Conservation (phyloP, 23 red algal genomes). For the Gracilaria gracilis region DNA sequence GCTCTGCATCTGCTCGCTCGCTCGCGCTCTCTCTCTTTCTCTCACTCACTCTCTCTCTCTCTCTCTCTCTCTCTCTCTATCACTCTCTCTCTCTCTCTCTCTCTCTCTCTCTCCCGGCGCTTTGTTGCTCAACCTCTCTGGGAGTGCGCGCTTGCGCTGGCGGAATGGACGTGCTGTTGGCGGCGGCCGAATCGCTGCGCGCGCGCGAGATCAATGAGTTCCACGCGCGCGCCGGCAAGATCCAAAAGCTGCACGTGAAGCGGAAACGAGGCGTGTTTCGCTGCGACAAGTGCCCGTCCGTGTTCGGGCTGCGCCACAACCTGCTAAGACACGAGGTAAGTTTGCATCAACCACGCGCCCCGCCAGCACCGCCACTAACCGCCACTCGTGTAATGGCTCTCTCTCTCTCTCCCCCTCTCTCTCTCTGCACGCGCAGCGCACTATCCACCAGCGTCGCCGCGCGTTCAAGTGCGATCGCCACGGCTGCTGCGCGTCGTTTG, state of each 20-base stretch:
- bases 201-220: constrained; percentile 62
- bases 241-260: constrained; percentile 60
- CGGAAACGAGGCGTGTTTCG: constrained; percentile 56
- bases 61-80: too few species aligned
- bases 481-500: constrained; percentile 43
- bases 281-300: constrained; percentile 57
- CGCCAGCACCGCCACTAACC: not conserved
- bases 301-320: constrained; percentile 67
- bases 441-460: constrained; percentile 48
- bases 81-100: too few species aligned
- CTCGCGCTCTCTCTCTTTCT: too few species aligned
- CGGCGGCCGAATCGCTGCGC: constrained; percentile 45
- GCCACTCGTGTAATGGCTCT: too few species aligned
- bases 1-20: too few species aligned
- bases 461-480: constrained; percentile 16
- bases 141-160: not conserved
- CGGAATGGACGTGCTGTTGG: constrained; percentile 47
- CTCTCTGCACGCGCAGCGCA: constrained; percentile 8
- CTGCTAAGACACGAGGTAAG: constrained; percentile 62
- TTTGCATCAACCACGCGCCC: not conserved
- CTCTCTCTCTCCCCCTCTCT: too few species aligned
- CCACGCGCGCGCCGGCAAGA: constrained; percentile 59
- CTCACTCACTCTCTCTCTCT: too few species aligned
- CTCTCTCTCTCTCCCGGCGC: too few species aligned
- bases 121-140: too few species aligned